Percentiles rank a stretch among this genome's conserved stretches.
These are phyloP conservation scores for Physcomitrium patens DNA, from an alignment of 225 moss, liverwort and hornwort genomes.

Conservation along the genomic window DNA sequence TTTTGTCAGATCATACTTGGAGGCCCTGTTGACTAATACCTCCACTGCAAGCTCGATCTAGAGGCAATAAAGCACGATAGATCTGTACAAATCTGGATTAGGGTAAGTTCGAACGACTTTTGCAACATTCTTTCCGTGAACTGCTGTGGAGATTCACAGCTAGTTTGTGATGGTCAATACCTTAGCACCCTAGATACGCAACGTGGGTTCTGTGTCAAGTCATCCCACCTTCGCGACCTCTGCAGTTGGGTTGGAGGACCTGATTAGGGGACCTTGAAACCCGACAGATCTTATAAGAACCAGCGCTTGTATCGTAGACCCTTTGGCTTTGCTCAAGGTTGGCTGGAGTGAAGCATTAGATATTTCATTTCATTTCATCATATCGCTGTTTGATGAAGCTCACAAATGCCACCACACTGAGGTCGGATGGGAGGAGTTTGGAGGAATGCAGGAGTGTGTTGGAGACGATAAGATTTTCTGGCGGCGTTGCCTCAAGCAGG, in stretches of 20 bases:
- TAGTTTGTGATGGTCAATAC: neutral
- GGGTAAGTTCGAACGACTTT: slow-evolving; percentile 11
- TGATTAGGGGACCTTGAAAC: neutral
- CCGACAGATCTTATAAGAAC: neutral
- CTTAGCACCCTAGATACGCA: slow-evolving; percentile 1
- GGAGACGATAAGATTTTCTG: too few relatives aligned
- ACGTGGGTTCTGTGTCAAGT: slow-evolving; percentile 20
- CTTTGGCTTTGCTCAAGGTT: too few relatives aligned
- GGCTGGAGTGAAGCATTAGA: too few relatives aligned
- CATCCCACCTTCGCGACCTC: slow-evolving; percentile 3
- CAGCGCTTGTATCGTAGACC: too few relatives aligned
- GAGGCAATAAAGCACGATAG: slow-evolving; percentile 5
- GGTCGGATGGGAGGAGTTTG: too few relatives aligned
- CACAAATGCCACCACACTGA: too few relatives aligned
- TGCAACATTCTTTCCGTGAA: slow-evolving; percentile 29
- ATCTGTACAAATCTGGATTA: slow-evolving; percentile 33
- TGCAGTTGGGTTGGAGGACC: neutral
- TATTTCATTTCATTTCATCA: too few relatives aligned
- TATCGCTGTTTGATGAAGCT: too few relatives aligned
- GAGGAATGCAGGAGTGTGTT: too few relatives aligned
- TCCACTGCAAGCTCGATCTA: neutral
- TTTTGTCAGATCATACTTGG: slow-evolving; percentile 45
- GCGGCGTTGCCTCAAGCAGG: too few relatives aligned
- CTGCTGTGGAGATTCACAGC: slow-evolving; percentile 26
- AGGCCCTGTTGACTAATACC: slow-evolving; percentile 39